These are phyloP conservation scores for Pseudisothecium myosuroides DNA, from an alignment of 225 moss, liverwort and hornwort species.

Conservation along the genomic window DNA sequence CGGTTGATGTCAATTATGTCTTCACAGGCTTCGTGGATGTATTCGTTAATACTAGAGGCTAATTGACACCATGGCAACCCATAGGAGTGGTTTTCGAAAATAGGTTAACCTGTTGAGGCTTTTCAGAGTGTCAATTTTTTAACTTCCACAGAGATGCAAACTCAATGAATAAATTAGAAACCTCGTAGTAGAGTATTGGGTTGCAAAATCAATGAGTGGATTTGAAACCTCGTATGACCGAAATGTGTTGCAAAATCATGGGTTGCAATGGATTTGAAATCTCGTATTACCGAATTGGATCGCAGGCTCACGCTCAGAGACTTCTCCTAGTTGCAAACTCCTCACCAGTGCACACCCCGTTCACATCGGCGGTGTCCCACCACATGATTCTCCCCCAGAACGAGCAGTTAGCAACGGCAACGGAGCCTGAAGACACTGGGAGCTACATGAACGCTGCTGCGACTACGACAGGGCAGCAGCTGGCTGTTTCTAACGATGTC, in stretches of 20 bases:
- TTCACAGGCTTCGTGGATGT: background rate
- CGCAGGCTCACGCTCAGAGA: slow-evolving; percentile 31
- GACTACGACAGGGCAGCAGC: background rate
- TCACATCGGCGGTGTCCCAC: slow-evolving; percentile 7
- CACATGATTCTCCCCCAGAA: slow-evolving; percentile 11
- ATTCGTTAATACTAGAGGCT: background rate
- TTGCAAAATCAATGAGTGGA: background rate
- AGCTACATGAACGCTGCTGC: background rate
- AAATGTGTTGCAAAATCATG: background rate
- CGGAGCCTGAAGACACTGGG: slow-evolving; percentile 7
- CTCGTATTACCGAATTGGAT: background rate
- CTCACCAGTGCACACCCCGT: background rate
- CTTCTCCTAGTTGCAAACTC: slow-evolving; percentile 1
- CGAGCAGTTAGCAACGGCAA: slow-evolving; percentile 9
- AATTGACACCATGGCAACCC: background rate
- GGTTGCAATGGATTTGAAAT: background rate
- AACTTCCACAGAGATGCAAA: background rate
- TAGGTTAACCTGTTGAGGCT: background rate
- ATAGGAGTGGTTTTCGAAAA: background rate
- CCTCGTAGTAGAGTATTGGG: background rate
- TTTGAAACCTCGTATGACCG: background rate
- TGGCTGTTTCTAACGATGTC: slow-evolving; percentile 3
- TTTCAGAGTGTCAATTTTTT: background rate
- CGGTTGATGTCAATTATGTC: background rate
- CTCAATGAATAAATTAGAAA: background rate